These are phyloP conservation scores for Hypoxylon crocopeplum DNA, from an alignment of 495 filamentous ascomycete species.

Conservation along the genomic window DNA sequence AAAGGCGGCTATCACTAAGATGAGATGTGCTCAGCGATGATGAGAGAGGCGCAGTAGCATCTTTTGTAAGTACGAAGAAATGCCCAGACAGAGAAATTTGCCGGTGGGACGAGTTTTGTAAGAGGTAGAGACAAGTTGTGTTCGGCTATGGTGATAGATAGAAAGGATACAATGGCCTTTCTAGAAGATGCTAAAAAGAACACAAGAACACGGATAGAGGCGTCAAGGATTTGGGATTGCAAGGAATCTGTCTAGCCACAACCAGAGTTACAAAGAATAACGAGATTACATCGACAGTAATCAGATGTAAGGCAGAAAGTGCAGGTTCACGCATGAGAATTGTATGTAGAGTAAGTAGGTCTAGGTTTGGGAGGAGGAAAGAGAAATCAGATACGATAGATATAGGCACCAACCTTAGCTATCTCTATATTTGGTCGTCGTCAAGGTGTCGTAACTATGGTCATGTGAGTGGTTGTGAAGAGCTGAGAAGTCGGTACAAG, in stretches of 20 bases:
- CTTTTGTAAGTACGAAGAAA: not conserved
- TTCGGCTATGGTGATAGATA: not conserved
- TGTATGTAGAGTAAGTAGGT: too few species aligned
- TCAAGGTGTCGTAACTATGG: too few species aligned
- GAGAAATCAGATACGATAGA: not conserved
- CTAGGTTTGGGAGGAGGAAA: too few species aligned
- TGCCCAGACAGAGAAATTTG: too few species aligned
- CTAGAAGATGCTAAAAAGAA: not conserved
- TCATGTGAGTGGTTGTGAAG: conserved; percentile 5
- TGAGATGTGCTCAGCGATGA: not conserved
- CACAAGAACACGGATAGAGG: not conserved
- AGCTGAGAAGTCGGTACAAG: conserved; percentile 15
- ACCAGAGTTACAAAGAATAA: too few species aligned
- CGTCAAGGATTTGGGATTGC: not conserved
- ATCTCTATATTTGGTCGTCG: not conserved
- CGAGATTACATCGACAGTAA: too few species aligned
- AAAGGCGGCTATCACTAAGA: too few species aligned
- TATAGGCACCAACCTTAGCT: not conserved
- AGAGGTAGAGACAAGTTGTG: not conserved
- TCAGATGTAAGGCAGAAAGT: too few species aligned
- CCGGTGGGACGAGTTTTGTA: too few species aligned
- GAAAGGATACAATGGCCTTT: not conserved
- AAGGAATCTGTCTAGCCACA: too few species aligned
- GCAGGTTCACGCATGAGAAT: too few species aligned
- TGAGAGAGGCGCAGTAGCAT: too few species aligned